A percentile compares a stretch with the other conserved stretches of the same genome.
These are phyloP conservation scores for Diaporthe humulicola DNA, from an alignment of 2,329 filamentous ascomycete species.

Conservation along the genomic window DNA sequence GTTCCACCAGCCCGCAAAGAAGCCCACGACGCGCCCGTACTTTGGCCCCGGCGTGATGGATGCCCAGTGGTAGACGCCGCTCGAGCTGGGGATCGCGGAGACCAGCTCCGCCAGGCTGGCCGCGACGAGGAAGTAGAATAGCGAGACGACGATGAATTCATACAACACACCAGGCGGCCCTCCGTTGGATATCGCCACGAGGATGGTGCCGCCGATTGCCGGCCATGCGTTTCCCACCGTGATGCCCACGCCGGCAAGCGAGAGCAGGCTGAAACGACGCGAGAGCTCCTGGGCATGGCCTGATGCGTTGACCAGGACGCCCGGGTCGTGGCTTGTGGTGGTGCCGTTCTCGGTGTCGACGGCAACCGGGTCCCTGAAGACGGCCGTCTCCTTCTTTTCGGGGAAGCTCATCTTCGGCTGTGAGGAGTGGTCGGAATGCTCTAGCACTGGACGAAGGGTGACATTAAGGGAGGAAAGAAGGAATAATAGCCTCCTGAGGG, in stretches of 20 bases:
- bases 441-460: not conserved
- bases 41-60: slow-evolving; percentile 65
- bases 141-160: slow-evolving; percentile 64
- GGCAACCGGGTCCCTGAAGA: not conserved
- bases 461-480: not conserved
- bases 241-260: slow-evolving; percentile 56
- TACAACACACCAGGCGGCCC: slow-evolving; percentile 73
- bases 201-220: slow-evolving; percentile 58
- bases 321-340: not conserved
- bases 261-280: slow-evolving; percentile 56
- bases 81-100: slow-evolving; percentile 71
- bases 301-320: slow-evolving; percentile 52
- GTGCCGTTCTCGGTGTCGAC: slow-evolving; percentile 30
- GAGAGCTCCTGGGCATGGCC: slow-evolving; percentile 56
- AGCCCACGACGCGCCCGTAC: slow-evolving; percentile 64
- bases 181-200: slow-evolving; percentile 70
- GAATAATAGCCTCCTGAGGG: not conserved
- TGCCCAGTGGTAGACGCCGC: slow-evolving; percentile 74
- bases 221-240: slow-evolving; percentile 60
- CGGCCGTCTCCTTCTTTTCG: slow-evolving; percentile 14
- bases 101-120: slow-evolving; percentile 72
- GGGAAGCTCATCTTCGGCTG: slow-evolving; percentile 1
- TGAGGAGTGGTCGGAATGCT: not conserved
- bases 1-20: slow-evolving; percentile 62
- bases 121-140: slow-evolving; percentile 70